phyloP scores from a whole-genome alignment of 257 asterid genomes.

The Asclepias syriaca region DNA sequence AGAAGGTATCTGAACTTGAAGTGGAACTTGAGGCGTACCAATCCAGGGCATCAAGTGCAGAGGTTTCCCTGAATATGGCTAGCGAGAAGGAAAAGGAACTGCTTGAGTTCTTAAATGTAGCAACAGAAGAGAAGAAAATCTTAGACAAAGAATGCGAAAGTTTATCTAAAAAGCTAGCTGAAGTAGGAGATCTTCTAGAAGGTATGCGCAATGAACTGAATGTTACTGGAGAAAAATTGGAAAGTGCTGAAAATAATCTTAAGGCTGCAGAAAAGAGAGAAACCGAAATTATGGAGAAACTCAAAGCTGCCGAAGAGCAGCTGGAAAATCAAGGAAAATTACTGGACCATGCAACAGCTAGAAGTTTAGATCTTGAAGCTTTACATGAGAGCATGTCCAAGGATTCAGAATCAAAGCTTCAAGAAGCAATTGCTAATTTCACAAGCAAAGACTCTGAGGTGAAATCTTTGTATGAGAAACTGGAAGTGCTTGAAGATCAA shows the following conservation, averaged over 20 bases:
- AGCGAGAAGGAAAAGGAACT: constrained; percentile 62
- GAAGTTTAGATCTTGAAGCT: constrained; percentile 59
- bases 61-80: constrained; percentile 54
- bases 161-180: constrained; percentile 58
- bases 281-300: constrained; percentile 51
- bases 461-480: constrained; percentile 50
- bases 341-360: constrained; percentile 52
- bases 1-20: constrained; percentile 60
- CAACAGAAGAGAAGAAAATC: constrained; percentile 58
- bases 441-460: constrained; percentile 65
- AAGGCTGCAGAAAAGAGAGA: constrained; percentile 52
- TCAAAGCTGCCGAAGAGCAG: constrained; percentile 68
- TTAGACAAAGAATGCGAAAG: constrained; percentile 44
- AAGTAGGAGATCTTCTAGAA: constrained; percentile 54
- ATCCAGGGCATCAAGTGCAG: constrained; percentile 58
- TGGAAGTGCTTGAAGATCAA: constrained; percentile 54
- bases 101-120: constrained; percentile 30
- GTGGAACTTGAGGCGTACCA: constrained; percentile 54
- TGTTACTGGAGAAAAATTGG: constrained; percentile 52
- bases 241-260: constrained; percentile 58
- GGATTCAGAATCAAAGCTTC: constrained; percentile 60
- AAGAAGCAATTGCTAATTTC: constrained; percentile 55
- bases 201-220: constrained; percentile 48
- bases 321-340: constrained; percentile 48
- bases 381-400: constrained; percentile 44